Evolutionary conservation across 805 yeast species (phyloP), one percentile per base, ranked within the genome.

Genomic region (Maudiozyma turicensis): DNA sequence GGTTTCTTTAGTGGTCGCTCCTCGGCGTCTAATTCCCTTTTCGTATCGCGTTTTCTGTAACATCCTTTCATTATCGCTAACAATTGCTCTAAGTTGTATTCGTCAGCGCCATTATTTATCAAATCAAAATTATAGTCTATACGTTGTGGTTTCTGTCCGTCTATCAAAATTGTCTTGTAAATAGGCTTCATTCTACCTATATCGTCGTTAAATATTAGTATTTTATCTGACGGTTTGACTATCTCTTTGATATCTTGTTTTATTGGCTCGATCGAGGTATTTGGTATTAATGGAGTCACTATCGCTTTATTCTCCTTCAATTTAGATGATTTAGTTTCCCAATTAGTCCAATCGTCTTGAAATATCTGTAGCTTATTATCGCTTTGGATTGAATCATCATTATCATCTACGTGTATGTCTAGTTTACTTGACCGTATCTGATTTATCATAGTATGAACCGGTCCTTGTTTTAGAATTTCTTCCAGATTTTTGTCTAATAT

Each of bases 51-150:
- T 13, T 38, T 45, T 6, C 10, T 20, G 46, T 58, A 55, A 10
- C 62, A 44, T 9, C 71, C 70, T 57, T 80, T 69, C 35, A 75
- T 65, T 43, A 69, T 61, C 0, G 85, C 82, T 43, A 86, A 65
- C 2, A 87, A 64, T 59, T 89, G 95, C 44, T 74, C 77, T 4
- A 82, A 59, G 48, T 84, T 78, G 46, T 67, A 75, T 51, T 84
- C 91, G 40, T 75, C 61, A 4, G 57, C 48, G 1, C 57, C 48
- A 0, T 77, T 74, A 51, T 80, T 75, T 31, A 84, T 58, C 34
- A 84, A 65, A 39, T 78, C 77, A 54, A 83, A 68, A 58, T 85
- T 85, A 44, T 80, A 64, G 55, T 76, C 75, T 26, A 82, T 72
- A 44, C 70, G 73, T 58, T 84, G 89, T 0, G 77, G 64, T 48